Evolutionary conservation across 2,329 filamentous ascomycete genomes (phyloP).

Genomic region (Thielaviopsis euricoi): DNA sequence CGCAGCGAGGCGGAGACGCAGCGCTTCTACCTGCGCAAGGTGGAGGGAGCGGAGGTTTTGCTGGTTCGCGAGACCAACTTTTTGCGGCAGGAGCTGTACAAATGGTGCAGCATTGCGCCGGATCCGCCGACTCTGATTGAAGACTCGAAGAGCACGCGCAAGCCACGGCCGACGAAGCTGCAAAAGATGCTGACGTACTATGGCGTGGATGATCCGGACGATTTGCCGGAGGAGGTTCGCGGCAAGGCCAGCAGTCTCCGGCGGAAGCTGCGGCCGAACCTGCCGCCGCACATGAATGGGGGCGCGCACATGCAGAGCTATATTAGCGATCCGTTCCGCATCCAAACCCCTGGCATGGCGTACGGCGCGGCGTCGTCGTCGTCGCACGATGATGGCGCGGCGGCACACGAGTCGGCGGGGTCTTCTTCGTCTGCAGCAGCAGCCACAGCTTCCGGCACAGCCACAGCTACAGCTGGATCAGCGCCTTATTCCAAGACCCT

Average conservation of each 20-base stretch:
- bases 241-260: slow-evolving; percentile 61
- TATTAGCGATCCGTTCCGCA: slow-evolving; percentile 14
- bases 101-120: slow-evolving; percentile 80
- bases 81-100: slow-evolving; percentile 88
- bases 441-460: slow-evolving; percentile 4
- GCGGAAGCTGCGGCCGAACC: slow-evolving; percentile 50
- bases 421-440: slow-evolving; percentile 15
- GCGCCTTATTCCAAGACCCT: slow-evolving; percentile 20
- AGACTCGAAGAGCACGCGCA: slow-evolving; percentile 77
- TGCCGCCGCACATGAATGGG: slow-evolving; percentile 15
- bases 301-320: slow-evolving; percentile 11
- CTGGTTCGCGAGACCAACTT: slow-evolving; percentile 92
- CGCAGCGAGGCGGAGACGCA: slow-evolving; percentile 26
- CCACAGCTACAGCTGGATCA: slow-evolving; percentile 1
- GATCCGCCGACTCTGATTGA: slow-evolving; percentile 74
- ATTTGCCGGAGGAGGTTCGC: slow-evolving; percentile 68
- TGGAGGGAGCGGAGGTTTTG: slow-evolving; percentile 90
- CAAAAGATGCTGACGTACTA: slow-evolving; percentile 86
- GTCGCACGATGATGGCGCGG: slow-evolving; percentile 14
- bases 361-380: slow-evolving; percentile 16
- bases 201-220: slow-evolving; percentile 78
- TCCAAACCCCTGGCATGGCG: slow-evolving; percentile 13
- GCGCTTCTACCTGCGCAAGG: slow-evolving; percentile 89
- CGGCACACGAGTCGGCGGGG: neutral
- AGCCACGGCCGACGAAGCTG: slow-evolving; percentile 89